phyloP scores from a whole-genome alignment of 2,329 filamentous ascomycete species.

The Orbilia javanica region DNA sequence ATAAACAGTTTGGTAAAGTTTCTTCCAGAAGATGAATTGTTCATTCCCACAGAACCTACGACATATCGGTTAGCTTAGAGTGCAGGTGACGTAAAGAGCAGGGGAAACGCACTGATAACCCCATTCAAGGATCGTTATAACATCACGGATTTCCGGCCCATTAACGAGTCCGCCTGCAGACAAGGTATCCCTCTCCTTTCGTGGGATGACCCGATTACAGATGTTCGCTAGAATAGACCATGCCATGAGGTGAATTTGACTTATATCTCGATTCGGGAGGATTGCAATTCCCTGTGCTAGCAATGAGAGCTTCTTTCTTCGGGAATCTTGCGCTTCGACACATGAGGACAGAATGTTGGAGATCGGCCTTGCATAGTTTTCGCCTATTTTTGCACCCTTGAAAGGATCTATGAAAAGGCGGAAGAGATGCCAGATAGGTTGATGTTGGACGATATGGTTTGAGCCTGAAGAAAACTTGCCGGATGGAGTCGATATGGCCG shows the following conservation, averaged over 20 bases:
- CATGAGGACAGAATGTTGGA: conserved; percentile 59
- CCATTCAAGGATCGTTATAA: conserved; percentile 76
- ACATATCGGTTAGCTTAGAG: background rate
- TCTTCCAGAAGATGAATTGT: conserved; percentile 43
- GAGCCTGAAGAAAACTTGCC: conserved; percentile 70
- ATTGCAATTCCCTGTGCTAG: conserved; percentile 67
- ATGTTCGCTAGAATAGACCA: conserved; percentile 68
- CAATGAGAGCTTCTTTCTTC: conserved; percentile 62
- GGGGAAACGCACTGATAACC: conserved; percentile 65
- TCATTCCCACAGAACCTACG: conserved; percentile 25
- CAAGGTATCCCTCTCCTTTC: conserved; percentile 64
- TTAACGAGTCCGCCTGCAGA: conserved; percentile 68
- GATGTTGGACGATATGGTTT: conserved; percentile 67
- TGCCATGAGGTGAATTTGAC: conserved; percentile 68
- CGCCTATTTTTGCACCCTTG: conserved; percentile 68
- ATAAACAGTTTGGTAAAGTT: conserved; percentile 23
- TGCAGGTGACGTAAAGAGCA: no score
- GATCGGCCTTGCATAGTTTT: conserved; percentile 63
- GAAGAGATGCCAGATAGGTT: conserved; percentile 76
- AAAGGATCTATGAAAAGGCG: conserved; percentile 72
- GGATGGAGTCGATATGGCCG: conserved; percentile 76
- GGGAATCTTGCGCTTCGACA: conserved; percentile 62
- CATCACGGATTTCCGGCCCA: conserved; percentile 77
- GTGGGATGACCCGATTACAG: conserved; percentile 65
- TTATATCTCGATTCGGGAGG: conserved; percentile 68